Conservation (phyloP, 495 filamentous ascomycete species). For the Cryomyces antarcticus region DNA sequence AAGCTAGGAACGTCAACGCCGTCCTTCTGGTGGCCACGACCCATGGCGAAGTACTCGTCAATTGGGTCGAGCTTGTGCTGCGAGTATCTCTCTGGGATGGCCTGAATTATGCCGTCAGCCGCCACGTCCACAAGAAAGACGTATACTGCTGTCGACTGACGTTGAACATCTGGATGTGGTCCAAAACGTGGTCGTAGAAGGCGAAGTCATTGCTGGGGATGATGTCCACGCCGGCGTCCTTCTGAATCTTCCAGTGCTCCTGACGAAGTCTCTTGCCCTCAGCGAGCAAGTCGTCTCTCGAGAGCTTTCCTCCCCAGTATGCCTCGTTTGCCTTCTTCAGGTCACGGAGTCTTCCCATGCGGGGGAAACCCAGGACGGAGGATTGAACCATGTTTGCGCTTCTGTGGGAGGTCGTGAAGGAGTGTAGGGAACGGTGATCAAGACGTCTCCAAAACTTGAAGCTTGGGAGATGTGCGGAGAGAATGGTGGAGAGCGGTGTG, state of each 20-base stretch:
- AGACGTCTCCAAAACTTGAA: too few relatives aligned
- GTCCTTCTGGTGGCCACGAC: slow-evolving; percentile 84
- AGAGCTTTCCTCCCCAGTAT: slow-evolving; percentile 89
- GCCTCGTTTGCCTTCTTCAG: slow-evolving; percentile 99
- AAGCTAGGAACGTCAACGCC: slow-evolving; percentile 82
- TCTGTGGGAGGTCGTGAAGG: neutral
- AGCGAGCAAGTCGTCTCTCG: slow-evolving; percentile 62
- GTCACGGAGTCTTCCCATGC: slow-evolving; percentile 94
- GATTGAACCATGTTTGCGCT: slow-evolving; percentile 13
- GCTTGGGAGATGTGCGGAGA: too few relatives aligned
- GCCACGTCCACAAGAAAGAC: neutral
- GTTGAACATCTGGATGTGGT: slow-evolving; percentile 97
- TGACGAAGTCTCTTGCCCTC: slow-evolving; percentile 93
- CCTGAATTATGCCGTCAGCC: slow-evolving; percentile 25
- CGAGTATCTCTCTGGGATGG: slow-evolving; percentile 75
- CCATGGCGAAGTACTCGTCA: slow-evolving; percentile 99
- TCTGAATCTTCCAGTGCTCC: slow-evolving; percentile 98
- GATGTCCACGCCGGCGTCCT: slow-evolving; percentile 85
- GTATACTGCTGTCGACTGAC: slow-evolving; percentile 29
- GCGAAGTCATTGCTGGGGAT: slow-evolving; percentile 99
- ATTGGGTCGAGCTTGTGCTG: slow-evolving; percentile 65
- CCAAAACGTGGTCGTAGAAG: slow-evolving; percentile 94
- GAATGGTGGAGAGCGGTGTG: too few relatives aligned
- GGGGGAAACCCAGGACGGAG: slow-evolving; percentile 65
- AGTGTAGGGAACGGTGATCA: too few relatives aligned